These are phyloP conservation scores for Penicillium goetzii DNA, from an alignment of 495 filamentous ascomycete genomes.

Conservation along the genomic window DNA sequence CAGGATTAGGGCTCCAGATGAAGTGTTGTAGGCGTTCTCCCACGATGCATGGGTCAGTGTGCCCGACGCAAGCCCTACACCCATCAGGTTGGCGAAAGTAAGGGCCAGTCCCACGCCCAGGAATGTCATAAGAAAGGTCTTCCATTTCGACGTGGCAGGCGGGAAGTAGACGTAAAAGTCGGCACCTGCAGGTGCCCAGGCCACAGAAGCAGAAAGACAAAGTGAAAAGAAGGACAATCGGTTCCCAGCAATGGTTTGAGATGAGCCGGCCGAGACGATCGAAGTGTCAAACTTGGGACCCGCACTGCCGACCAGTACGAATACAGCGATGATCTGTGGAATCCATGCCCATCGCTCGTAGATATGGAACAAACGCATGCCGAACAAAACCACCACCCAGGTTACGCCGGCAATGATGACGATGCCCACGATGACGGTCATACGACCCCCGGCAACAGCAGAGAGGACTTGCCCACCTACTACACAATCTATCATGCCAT, in stretches of 20 bases:
- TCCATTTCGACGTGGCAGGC: constrained; percentile 42
- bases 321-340: constrained; percentile 61
- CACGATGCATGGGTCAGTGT: constrained; percentile 52
- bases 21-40: constrained; percentile 55
- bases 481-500: constrained; percentile 61
- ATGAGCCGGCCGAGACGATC: constrained; percentile 29
- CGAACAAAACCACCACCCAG: constrained; percentile 63
- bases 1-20: constrained; percentile 65
- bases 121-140: constrained; percentile 46
- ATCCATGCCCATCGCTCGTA: constrained; percentile 67
- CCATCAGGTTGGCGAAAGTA: constrained; percentile 61
- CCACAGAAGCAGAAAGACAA: constrained; percentile 56
- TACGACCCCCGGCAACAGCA: constrained; percentile 52
- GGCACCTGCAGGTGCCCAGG: constrained; percentile 51
- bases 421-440: constrained; percentile 65
- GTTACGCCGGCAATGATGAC: constrained; percentile 62
- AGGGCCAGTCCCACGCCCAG: constrained; percentile 53
- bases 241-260: constrained; percentile 50
- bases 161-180: constrained; percentile 61
- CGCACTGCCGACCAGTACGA: constrained; percentile 63
- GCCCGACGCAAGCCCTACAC: constrained; percentile 67
- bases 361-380: constrained; percentile 64
- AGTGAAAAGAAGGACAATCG: constrained; percentile 65
- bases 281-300: constrained; percentile 61
- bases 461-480: constrained; percentile 55